A percentile compares a stretch with the other conserved stretches of the same genome.
These are phyloP conservation scores for Apiotrichum domesticum DNA, from an alignment of 1,284 basidiomycete species.

Conservation along the genomic window DNA sequence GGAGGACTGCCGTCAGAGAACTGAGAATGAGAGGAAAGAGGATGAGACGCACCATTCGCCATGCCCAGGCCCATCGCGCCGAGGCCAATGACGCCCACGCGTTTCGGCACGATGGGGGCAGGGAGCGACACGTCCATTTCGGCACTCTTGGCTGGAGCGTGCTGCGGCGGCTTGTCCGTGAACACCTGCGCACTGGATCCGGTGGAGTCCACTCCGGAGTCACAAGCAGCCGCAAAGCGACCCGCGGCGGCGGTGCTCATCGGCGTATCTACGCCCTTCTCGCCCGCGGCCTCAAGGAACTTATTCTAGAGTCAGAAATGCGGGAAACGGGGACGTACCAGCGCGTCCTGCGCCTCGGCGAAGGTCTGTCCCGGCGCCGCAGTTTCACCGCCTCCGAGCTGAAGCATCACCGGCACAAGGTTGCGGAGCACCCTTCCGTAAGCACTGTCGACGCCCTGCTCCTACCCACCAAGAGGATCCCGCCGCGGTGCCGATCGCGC, in stretches of 20 bases:
- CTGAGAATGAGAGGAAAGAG: background rate
- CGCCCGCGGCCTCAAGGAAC: background rate
- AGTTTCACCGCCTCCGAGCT: background rate
- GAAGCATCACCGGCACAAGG: background rate
- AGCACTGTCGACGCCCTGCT: background rate
- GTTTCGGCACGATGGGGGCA: background rate
- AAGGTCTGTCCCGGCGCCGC: background rate
- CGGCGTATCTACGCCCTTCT: background rate
- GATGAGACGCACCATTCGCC: constrained; percentile 8
- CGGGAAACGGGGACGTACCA: background rate
- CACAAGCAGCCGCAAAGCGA: background rate
- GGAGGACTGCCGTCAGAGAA: constrained; percentile 3
- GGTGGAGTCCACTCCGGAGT: background rate
- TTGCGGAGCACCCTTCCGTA: background rate
- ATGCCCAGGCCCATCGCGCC: constrained; percentile 13
- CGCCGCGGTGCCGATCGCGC: background rate
- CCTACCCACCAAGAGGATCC: background rate
- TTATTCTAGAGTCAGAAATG: too few relatives aligned
- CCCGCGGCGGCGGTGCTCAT: background rate
- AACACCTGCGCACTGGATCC: background rate
- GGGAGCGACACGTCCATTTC: background rate
- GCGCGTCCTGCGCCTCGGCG: background rate
- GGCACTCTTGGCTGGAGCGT: too few relatives aligned
- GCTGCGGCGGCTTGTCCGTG: too few relatives aligned
- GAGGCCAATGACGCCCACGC: constrained; percentile 11